These are phyloP conservation scores for Cercospora sojina DNA, from an alignment of 2,329 filamentous ascomycete species.

Conservation along the genomic window DNA sequence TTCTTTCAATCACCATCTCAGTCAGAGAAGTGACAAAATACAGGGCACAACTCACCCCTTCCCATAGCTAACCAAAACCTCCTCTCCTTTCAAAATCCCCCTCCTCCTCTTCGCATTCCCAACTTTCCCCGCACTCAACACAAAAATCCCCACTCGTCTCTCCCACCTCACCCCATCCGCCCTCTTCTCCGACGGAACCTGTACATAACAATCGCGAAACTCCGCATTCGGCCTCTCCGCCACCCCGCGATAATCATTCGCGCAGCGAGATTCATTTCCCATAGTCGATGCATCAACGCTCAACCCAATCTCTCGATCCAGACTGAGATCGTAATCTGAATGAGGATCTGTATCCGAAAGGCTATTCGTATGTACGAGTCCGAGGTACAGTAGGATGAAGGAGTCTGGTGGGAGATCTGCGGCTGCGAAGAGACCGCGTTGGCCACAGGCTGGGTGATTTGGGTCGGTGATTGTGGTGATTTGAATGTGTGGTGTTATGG, in stretches of 20 bases:
- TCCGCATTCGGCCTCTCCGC: slow-evolving; percentile 42
- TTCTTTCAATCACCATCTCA: neutral
- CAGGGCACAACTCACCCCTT: slow-evolving; percentile 13
- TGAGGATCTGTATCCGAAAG: slow-evolving; percentile 45
- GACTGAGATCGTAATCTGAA: slow-evolving; percentile 53
- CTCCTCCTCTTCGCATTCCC: slow-evolving; percentile 43
- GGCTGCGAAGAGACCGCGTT: slow-evolving; percentile 51
- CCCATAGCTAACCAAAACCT: slow-evolving; percentile 55
- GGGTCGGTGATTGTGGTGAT: slow-evolving; percentile 44
- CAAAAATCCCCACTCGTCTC: slow-evolving; percentile 52
- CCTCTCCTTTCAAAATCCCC: slow-evolving; percentile 50
- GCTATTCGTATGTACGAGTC: slow-evolving; percentile 48
- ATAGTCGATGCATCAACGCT: slow-evolving; percentile 50
- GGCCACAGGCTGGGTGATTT: slow-evolving; percentile 50
- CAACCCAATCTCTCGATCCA: slow-evolving; percentile 51
- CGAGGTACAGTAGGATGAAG: slow-evolving; percentile 53
- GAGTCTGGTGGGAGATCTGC: slow-evolving; percentile 45
- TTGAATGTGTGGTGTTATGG: slow-evolving; percentile 42
- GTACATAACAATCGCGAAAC: slow-evolving; percentile 40
- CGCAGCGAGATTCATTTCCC: slow-evolving; percentile 54
- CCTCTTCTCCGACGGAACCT: slow-evolving; percentile 41
- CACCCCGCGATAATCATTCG: slow-evolving; percentile 56
- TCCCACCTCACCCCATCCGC: slow-evolving; percentile 43
- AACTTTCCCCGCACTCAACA: slow-evolving; percentile 50
- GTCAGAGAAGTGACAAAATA: neutral